These are phyloP conservation scores for Hypoxylon sp. DNA, from an alignment of 2,329 filamentous ascomycete genomes.

Conservation along the genomic window DNA sequence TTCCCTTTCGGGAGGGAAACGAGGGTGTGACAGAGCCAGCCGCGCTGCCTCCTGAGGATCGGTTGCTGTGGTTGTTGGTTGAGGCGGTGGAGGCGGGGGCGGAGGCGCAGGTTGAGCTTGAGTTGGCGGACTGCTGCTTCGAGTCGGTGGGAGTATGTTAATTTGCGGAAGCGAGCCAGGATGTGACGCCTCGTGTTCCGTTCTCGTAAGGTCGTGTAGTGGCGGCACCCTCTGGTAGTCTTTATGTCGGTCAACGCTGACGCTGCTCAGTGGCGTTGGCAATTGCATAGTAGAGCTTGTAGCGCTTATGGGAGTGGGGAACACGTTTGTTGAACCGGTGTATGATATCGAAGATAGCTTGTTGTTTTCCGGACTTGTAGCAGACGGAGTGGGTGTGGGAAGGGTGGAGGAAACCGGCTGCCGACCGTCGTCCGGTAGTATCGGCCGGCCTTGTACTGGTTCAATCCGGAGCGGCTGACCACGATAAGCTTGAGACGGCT, in stretches of 20 bases:
- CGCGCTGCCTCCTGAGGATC: constrained; percentile 71
- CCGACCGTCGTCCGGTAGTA: constrained; percentile 71
- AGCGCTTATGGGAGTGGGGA: constrained; percentile 75
- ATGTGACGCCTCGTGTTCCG: constrained; percentile 69
- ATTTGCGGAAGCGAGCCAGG: constrained; percentile 70
- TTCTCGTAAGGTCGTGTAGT: constrained; percentile 70
- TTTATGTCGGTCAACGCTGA: constrained; percentile 61
- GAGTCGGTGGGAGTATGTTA: constrained; percentile 67
- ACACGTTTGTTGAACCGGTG: constrained; percentile 66
- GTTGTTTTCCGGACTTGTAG: constrained; percentile 71
- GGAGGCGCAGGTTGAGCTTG: constrained; percentile 33
- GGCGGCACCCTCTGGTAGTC: constrained; percentile 73
- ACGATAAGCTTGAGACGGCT: constrained; percentile 70
- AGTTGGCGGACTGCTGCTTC: constrained; percentile 62
- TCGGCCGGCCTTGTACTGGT: constrained; percentile 70
- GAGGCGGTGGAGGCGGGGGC: constrained; percentile 38
- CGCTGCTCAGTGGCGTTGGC: constrained; percentile 51
- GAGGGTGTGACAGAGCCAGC: constrained; percentile 69
- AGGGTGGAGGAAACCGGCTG: constrained; percentile 72
- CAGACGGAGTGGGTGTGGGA: constrained; percentile 70
- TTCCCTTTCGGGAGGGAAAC: constrained; percentile 60
- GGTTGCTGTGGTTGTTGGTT: constrained; percentile 55
- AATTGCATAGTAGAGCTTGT: constrained; percentile 55
- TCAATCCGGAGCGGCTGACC: constrained; percentile 74
- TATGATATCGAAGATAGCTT: constrained; percentile 73